Conservation (phyloP, 192 early-diverging fungal genomes). For the Chytriomyces hyalinus region DNA sequence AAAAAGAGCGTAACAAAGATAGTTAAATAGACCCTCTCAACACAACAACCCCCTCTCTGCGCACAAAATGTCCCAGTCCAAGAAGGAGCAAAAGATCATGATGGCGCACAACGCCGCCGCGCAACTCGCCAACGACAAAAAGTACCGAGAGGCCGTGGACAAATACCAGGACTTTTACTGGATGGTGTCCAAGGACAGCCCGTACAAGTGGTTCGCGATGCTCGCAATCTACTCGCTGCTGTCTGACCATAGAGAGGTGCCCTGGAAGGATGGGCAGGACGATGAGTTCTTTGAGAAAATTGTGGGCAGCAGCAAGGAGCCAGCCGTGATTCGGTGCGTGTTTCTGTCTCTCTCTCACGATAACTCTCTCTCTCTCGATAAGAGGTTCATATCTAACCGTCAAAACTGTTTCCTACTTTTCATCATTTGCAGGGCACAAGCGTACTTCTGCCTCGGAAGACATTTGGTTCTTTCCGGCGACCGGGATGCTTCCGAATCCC, state of each 20-base stretch:
- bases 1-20: no score
- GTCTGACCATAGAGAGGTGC: not conserved
- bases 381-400: no score
- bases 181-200: not conserved
- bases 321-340: not conserved
- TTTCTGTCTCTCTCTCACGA: no score
- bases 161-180: not conserved
- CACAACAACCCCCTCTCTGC: no score
- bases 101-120: not conserved
- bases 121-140: not conserved
- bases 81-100: conserved; percentile 2
- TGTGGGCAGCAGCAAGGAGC: not conserved
- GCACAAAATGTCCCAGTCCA: not conserved
- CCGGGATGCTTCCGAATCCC: not conserved
- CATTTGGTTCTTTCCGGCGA: not conserved
- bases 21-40: no score
- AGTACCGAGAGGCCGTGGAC: not conserved
- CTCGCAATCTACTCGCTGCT: conserved; percentile 4
- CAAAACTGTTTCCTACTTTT: no score
- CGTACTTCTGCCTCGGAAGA: not conserved
- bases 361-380: no score
- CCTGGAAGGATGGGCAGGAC: not conserved
- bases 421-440: not conserved
- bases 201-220: not conserved
- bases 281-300: not conserved